Conservation (phyloP, 441 rosid species). For the Adansonia rubrostipa region DNA sequence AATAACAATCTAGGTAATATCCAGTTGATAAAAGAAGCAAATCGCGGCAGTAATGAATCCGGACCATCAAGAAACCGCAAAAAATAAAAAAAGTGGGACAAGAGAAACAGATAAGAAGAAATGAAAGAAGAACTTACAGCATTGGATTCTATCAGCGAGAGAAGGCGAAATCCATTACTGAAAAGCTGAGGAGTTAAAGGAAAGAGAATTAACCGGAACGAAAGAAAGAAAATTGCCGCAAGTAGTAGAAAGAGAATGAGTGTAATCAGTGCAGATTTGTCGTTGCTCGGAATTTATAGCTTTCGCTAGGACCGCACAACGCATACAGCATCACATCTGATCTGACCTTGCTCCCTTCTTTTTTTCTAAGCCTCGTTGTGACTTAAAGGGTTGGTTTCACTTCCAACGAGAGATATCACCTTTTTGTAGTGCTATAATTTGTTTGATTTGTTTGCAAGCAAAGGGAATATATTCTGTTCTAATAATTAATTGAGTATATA, state of each 20-base stretch:
- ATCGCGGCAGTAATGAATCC: not conserved
- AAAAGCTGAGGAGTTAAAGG: conserved; percentile 7
- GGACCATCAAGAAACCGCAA: not conserved
- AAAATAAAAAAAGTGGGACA: not conserved
- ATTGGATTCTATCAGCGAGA: conserved; percentile 2
- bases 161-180: conserved; percentile 6
- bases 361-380: not conserved
- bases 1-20: conserved; percentile 13
- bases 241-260: not conserved
- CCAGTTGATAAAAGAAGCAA: conserved; percentile 18
- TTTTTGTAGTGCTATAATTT: not conserved
- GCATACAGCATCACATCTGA: not conserved
- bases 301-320: conserved; percentile 30
- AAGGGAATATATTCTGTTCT: not conserved
- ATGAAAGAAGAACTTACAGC: conserved; percentile 24
- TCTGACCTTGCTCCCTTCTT: not conserved
- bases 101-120: not conserved
- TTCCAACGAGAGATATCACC: not conserved
- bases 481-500: not conserved
- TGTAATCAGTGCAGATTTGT: conserved; percentile 29
- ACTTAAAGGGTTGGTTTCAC: conserved; percentile 1
- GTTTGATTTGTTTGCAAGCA: not conserved
- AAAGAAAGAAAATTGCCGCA: not conserved
- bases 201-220: not conserved
- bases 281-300: conserved; percentile 20